Evolutionary conservation across 352 stramenopile species (phyloP).

Genomic region (Phytophthora chlamydospora): DNA sequence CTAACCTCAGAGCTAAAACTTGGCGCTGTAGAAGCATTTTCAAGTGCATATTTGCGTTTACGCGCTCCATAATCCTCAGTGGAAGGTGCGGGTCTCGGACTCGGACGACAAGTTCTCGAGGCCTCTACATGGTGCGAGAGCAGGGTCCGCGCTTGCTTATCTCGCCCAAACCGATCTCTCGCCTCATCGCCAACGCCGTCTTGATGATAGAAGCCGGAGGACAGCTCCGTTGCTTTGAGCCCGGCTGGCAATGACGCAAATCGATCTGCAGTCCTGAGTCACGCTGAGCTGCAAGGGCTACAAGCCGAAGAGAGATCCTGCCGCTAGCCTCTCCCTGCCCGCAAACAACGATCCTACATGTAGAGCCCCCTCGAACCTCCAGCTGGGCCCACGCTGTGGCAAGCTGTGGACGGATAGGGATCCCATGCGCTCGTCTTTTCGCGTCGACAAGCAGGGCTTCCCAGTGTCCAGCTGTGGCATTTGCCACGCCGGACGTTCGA

Average conservation of each 20-base stretch:
- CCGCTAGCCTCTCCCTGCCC: conserved; percentile 1
- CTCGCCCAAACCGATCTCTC: neutral
- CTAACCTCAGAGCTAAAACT: conserved; percentile 4
- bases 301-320: too few species aligned
- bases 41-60: neutral
- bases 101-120: neutral
- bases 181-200: conserved; percentile 3
- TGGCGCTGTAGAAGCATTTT: conserved; percentile 32
- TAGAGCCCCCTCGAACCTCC: neutral
- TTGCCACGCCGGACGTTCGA: conserved; percentile 30
- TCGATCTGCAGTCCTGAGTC: conserved; percentile 8
- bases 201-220: conserved; percentile 27
- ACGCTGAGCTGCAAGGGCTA: neutral
- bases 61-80: conserved; percentile 24
- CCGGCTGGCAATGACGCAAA: conserved; percentile 5
- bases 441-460: conserved; percentile 33
- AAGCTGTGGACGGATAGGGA: conserved; percentile 11
- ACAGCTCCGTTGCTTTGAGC: conserved; percentile 2
- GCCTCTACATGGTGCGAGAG: conserved; percentile 32
- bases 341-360: conserved; percentile 19
- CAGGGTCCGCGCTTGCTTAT: conserved; percentile 28
- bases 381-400: neutral
- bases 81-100: conserved; percentile 10
- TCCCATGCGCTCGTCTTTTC: conserved; percentile 36
- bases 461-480: conserved; percentile 33